Base-by-base conservation (phyloP, 75 land plant genomes). In the Ceratopteris richardii region DNA sequence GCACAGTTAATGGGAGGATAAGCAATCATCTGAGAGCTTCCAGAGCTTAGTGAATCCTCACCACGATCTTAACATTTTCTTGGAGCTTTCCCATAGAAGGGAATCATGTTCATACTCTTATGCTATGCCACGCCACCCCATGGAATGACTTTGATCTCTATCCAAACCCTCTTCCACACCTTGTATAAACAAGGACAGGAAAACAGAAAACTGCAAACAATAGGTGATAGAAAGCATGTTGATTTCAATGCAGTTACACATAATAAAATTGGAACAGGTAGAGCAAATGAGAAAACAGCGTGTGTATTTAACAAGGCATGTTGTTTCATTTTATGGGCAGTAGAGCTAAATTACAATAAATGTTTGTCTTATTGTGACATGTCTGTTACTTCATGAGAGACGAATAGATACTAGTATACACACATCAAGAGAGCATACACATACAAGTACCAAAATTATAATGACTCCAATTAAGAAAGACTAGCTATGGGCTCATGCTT, bases 251-350 rank as follows among this genome's bases (percentile, higher is more conserved):
- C n/a, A n/a, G n/a, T n/a, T n/a, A n/a, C n/a, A n/a, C n/a, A n/a
- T n/a, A n/a, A n/a, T n/a, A n/a, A n/a, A n/a, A n/a, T n/a, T n/a
- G n/a, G n/a, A n/a, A n/a, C n/a, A n/a, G n/a, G n/a, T n/a, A n/a
- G n/a, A n/a, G n/a, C n/a, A n/a, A n/a, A 46, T 4, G 50, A 46
- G 17, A 46, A 46, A 46, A 16, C 23, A 60, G 5, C n/a, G 3
- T 39, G 12, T 31, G 46, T 42, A 68, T 66, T 64, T 67, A 65
- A 37, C 72, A 76, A 42, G 65, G 77, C 26, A 40, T 14, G 42
- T 10, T 40, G n/a, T n/a, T n/a, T n/a, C n/a, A n/a, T n/a, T n/a
- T n/a, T n/a, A n/a, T n/a, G n/a, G n/a, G n/a, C n/a, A n/a, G n/a
- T n/a, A n/a, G n/a, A n/a, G n/a, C n/a, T n/a, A n/a, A n/a, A n/a